These are phyloP conservation scores for Hypoxylon perforatum DNA, from an alignment of 495 filamentous ascomycete species.

Conservation along the genomic window DNA sequence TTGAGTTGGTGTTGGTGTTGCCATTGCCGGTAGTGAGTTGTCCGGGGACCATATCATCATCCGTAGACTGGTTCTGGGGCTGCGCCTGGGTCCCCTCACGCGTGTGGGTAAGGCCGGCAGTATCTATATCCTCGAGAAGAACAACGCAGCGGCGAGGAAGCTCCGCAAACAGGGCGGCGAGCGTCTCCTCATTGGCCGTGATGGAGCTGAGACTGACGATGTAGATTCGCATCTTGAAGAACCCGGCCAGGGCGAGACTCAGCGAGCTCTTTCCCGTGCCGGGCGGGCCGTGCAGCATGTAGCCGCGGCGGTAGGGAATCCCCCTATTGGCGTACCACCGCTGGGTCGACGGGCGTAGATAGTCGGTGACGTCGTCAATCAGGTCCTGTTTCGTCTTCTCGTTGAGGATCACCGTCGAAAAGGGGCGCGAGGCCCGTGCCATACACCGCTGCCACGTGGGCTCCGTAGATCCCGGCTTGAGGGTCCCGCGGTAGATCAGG, in stretches of 20 bases:
- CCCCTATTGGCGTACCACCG: conserved; percentile 83
- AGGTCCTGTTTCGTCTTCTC: conserved; percentile 77
- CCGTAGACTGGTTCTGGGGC: not conserved
- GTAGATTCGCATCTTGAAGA: conserved; percentile 77
- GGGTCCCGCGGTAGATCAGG: conserved; percentile 70
- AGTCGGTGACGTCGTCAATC: conserved; percentile 87
- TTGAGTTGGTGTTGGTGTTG: conserved; percentile 34
- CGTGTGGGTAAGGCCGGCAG: conserved; percentile 74
- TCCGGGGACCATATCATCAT: conserved; percentile 42
- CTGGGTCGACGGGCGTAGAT: conserved; percentile 79
- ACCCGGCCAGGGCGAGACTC: conserved; percentile 73
- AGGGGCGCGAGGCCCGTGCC: conserved; percentile 74
- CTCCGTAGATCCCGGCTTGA: conserved; percentile 47
- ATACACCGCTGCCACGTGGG: conserved; percentile 64
- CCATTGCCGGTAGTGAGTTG: conserved; percentile 39
- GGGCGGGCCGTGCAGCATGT: conserved; percentile 90
- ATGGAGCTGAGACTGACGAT: conserved; percentile 72
- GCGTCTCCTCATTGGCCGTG: conserved; percentile 75
- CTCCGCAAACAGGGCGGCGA: conserved; percentile 75
- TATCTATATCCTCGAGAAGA: conserved; percentile 79
- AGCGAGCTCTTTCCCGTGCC: conserved; percentile 77
- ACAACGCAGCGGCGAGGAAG: conserved; percentile 76
- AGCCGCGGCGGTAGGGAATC: conserved; percentile 84
- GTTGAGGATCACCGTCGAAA: conserved; percentile 89
- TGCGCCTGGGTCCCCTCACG: conserved; percentile 48